Base-by-base conservation (phyloP, 352 stramenopile species). In the Globisporangium nunn region DNA sequence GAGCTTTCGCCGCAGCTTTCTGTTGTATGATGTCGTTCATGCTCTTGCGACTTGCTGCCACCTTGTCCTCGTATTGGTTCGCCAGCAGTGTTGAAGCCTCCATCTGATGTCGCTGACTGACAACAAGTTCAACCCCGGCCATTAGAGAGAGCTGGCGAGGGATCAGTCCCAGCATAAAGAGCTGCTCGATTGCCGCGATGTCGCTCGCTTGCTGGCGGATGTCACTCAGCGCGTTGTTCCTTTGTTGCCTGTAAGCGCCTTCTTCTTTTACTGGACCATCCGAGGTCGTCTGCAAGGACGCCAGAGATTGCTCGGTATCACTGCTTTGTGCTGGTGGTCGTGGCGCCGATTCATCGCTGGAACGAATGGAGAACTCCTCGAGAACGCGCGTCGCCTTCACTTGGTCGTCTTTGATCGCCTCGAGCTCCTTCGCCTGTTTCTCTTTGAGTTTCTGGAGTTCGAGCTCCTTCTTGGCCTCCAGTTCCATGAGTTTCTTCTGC, bases 401-500 rank as follows among this genome's bases (percentile, higher is more conserved):
- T 41, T 76, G 59, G 15, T 79, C 78, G 10, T 63, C 64, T 6
- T 61, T 50, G 17, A 75, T 61, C 43, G 71, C 59, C 10, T 73
- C 63, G 15, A 72, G 63, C 39, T 82, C 73, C 31, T 83, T 57
- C 18, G 74, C 59, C 28, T 85, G 68, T 28, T 77, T 66, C 6
- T 71, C 33, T 40, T 72, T 63, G 18, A 90, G 64, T 39, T 71
- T 62, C 48, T 82, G 70, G 0, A 70, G 72, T 60, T 88, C 80
- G 12, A 78, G 40, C 47, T 81, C 78, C 18, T 68, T 71, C 57
- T 90, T 90, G 11, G 76, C 75, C 54, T 91, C 75, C 2, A 93
- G 62, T 28, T 93, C 80, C 54, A 74, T 69, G 23, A 86, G 57
- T 50, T 91, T 91, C 23, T 85, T 87, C 37, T 87, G 63, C 62